phyloP scores from a whole-genome alignment of 2,329 filamentous ascomycete genomes.

The Cercospora beticola region DNA sequence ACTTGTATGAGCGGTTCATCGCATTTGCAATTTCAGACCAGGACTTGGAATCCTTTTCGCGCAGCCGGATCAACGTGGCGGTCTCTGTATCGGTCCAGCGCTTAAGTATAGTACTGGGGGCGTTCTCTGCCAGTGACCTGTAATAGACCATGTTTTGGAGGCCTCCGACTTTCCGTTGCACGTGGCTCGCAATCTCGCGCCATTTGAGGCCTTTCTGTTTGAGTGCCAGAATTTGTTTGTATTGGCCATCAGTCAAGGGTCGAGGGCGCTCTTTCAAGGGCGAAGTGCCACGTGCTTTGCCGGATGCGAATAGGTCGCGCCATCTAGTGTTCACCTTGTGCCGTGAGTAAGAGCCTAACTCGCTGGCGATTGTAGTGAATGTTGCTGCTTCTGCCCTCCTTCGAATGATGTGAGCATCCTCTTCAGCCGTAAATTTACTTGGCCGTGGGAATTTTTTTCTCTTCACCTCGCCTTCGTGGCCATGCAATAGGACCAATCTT shows the following conservation, averaged over 20 bases:
- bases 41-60: background rate
- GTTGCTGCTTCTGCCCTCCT: background rate
- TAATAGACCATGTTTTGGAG: background rate
- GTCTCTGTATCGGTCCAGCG: background rate
- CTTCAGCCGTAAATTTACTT: background rate
- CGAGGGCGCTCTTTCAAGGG: background rate
- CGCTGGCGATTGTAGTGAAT: background rate
- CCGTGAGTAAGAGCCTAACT: background rate
- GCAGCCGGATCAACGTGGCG: background rate
- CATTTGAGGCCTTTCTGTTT: background rate
- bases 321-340: background rate
- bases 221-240: background rate
- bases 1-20: background rate
- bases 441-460: accelerated
- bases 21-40: background rate
- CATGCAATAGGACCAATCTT: background rate
- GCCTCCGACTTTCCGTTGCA: background rate
- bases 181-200: background rate
- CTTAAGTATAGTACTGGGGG: background rate
- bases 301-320: background rate
- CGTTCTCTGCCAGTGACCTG: background rate
- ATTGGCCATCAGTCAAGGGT: background rate
- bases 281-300: background rate
- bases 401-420: background rate
- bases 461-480: background rate